Base-by-base conservation (phyloP, 345 rosid genomes). In the Brassica cretica region DNA sequence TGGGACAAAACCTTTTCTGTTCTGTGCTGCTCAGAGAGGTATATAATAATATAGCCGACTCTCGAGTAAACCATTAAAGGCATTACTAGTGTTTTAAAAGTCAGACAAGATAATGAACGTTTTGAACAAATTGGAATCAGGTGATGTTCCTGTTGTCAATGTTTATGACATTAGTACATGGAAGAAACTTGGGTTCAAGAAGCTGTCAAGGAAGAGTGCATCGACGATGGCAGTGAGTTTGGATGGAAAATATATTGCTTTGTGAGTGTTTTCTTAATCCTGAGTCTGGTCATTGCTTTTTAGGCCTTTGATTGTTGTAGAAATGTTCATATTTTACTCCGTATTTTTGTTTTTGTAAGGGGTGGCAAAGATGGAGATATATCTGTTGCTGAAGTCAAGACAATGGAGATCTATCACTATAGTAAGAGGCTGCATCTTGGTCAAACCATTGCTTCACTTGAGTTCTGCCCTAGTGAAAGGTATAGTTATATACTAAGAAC, bases 301-400 rank as follows among this genome's bases (percentile, higher is more conserved):
- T 55, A 64, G 51, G 71, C 9, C 63, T 49, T 7, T 72, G 44
- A 46, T 46, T 73, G 4, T 24, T 64, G 4, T 77, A 32, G 8
- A 55, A 61, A 64, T 8, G 1, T 30, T 18, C 59, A 67, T 55
- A 27, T 5, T 51, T 74, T 30, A 32, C 9, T 2, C 39, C 8
- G 9, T 39, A 7, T 35, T 16, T 16, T 29, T 18, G n/a, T n/a
- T 32, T 53, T 53, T 53, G 59, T 24, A 64, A 64, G 98, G 78
- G 98, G 94, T 80, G 93, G 97, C 83, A 89, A 87, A 83, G 98
- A 95, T 73, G 98, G 99, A 68, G 96, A 92, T 76, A 73, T 95
- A 19, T 87, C 91, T 67, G 89, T 91, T 18, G 96, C 88, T 55
- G 90, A 92, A 76, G 86, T 92, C n/a, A 92, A 89, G 84, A 95